Evolutionary conservation across 108 stramenopile genomes (phyloP).

Genomic region (Nitzschia sp.): DNA sequence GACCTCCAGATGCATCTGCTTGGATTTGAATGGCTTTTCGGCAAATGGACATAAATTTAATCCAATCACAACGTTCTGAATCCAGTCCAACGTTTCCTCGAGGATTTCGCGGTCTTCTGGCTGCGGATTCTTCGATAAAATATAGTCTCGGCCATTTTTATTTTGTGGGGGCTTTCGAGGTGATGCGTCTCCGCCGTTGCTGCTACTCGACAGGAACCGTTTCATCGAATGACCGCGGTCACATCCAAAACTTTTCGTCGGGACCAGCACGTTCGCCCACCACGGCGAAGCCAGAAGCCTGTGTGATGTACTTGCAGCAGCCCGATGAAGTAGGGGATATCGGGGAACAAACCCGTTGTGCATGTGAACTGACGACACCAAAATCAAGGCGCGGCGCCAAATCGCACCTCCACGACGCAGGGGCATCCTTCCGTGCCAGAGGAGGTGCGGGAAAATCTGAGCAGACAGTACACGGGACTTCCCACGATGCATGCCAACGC

Average conservation of each 20-base stretch:
- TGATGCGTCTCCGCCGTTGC: neutral
- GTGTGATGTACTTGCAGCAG: no score
- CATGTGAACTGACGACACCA: neutral
- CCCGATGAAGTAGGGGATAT: no score
- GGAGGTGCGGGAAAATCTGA: neutral
- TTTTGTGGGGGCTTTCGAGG: no score
- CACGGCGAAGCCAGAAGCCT: no score
- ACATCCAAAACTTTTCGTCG: no score
- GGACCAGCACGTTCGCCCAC: no score
- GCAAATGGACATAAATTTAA: conserved; percentile 87
- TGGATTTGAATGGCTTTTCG: conserved; percentile 45
- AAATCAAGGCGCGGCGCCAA: neutral
- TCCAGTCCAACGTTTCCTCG: conserved; percentile 58
- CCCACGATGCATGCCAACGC: no score
- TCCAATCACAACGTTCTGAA: conserved; percentile 69
- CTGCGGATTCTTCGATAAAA: conserved; percentile 3
- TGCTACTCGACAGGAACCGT: neutral
- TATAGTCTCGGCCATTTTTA: neutral
- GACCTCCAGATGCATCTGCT: conserved; percentile 47
- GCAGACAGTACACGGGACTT: no score
- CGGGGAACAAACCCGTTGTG: neutral
- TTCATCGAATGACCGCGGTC: no score
- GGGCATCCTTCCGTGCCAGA: no score
- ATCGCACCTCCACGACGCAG: no score
- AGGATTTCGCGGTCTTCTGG: conserved; percentile 39